Base-by-base conservation (phyloP, 148 eudicot genomes). In the Chenopodium formosanum region DNA sequence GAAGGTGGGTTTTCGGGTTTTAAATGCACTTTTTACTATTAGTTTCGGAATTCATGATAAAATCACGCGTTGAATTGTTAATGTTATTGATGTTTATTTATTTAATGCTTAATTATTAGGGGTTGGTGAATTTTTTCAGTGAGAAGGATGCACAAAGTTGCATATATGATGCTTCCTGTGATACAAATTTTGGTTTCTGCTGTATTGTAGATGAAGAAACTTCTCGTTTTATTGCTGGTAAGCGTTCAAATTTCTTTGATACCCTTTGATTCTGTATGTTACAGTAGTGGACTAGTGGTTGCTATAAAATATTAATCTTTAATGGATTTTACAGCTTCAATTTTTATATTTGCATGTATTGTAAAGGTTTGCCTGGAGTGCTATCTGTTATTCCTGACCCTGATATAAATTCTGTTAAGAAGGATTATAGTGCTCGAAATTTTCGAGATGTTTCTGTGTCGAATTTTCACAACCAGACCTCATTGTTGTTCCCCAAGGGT, bases 91-190 rank as follows among this genome's bases (percentile, higher is more conserved):
- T 40, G 44, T 40, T 40, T 40, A 40, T 40, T 40, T 40, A 40
- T 40, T 40, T 50, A 50, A 50, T 50, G 53, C 53, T 50, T 50
- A 50, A 50, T 74, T 23, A n/a, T 73, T 65, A 34, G 25, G 64
- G 67, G n/a, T 72, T 69, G 72, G 58, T 53, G 80, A 67, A 25
- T 50, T 79, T 82, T 81, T 50, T 65, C 85, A 92, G 96, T 83
- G 89, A 91, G 73, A 87, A 81, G 84, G 93, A 92, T 84, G 94
- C 98, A 37, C 92, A 89, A 78, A 88, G 81, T 86, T 87, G 90
- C 81, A 90, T 94, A 77, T 94, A 94, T 86, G 85, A 91, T 85
- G 94, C 90, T 80, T 94, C 92, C 74, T 91, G 83, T 77, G 86
- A 84, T 82, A 89, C 89, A 72, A 81, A 82, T 82, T 93, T 88